Conservation (phyloP, 441 rosid genomes). For the Biscutella laevigata region DNA sequence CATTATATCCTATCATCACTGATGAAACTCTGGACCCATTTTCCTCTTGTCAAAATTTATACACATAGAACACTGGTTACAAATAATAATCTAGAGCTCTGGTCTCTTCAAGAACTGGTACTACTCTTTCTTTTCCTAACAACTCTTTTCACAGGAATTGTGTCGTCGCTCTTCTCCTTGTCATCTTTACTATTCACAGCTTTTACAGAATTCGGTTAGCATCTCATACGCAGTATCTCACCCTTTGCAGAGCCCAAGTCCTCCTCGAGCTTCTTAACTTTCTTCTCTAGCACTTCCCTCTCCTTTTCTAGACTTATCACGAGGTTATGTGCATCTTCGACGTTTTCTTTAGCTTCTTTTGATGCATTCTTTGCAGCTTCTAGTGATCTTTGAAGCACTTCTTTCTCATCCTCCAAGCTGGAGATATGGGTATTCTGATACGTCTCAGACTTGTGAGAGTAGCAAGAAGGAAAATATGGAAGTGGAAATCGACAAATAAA, state of each 20-base stretch:
- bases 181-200: constrained; percentile 23
- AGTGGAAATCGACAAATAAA: no score
- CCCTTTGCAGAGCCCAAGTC: constrained; percentile 80
- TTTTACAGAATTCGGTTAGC: constrained; percentile 33
- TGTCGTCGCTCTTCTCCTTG: constrained; percentile 32
- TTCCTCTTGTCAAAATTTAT: constrained; percentile 27
- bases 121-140: constrained; percentile 46
- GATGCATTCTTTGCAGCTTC: constrained; percentile 54
- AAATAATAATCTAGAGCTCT: no score
- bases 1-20: not conserved
- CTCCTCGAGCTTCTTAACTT: constrained; percentile 61
- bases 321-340: constrained; percentile 82
- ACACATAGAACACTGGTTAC: no score
- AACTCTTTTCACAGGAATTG: constrained; percentile 47
- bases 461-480: no score
- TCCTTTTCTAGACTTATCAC: constrained; percentile 73
- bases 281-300: constrained; percentile 66
- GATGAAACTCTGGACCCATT: constrained; percentile 5
- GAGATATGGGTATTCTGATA: constrained; percentile 42
- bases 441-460: no score
- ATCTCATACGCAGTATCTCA: constrained; percentile 70
- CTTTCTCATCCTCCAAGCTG: constrained; percentile 67
- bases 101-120: constrained; percentile 22
- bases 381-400: constrained; percentile 58
- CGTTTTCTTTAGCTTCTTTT: constrained; percentile 61